Conservation (phyloP, 208 protist genomes). For the Lotmaria passim region DNA sequence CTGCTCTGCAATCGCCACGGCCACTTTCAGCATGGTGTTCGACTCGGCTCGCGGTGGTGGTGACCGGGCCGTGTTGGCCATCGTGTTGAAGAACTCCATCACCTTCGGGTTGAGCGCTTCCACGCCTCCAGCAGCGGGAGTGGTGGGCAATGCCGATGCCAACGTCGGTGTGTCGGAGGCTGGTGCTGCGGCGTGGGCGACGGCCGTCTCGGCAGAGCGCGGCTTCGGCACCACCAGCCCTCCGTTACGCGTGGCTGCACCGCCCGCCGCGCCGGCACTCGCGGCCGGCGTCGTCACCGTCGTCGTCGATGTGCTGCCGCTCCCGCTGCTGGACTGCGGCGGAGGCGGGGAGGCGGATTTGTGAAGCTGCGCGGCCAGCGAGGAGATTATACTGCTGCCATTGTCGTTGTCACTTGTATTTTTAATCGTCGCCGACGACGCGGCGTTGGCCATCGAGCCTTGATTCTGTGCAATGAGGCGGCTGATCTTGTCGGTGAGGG, state of each 20-base stretch:
- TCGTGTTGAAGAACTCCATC: slow-evolving; percentile 45
- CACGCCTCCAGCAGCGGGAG: slow-evolving; percentile 1
- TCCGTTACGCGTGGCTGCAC: background rate
- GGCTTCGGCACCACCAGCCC: slow-evolving; percentile 25
- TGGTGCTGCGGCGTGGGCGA: background rate
- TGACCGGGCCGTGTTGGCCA: slow-evolving; percentile 10
- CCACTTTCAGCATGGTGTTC: slow-evolving; percentile 18
- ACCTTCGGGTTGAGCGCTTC: slow-evolving; percentile 49
- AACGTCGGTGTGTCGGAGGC: no score
- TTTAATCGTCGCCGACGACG: background rate
- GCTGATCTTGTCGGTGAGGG: slow-evolving; percentile 33
- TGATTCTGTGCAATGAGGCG: slow-evolving; percentile 39
- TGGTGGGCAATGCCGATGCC: background rate
- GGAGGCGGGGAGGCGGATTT: slow-evolving; percentile 12
- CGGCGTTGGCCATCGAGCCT: slow-evolving; percentile 5
- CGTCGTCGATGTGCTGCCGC: background rate
- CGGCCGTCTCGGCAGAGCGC: slow-evolving; percentile 19
- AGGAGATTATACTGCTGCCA: slow-evolving; percentile 23
- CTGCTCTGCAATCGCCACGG: slow-evolving; percentile 14
- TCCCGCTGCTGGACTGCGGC: slow-evolving; percentile 23
- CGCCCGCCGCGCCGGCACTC: background rate
- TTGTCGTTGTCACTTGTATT: slow-evolving; percentile 8
- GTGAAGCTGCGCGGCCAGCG: slow-evolving; percentile 16
- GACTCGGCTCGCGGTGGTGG: slow-evolving; percentile 17
- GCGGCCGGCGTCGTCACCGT: background rate